phyloP scores from a whole-genome alignment of 23 red algal genomes.

The Gracilaria vermiculophylla region DNA sequence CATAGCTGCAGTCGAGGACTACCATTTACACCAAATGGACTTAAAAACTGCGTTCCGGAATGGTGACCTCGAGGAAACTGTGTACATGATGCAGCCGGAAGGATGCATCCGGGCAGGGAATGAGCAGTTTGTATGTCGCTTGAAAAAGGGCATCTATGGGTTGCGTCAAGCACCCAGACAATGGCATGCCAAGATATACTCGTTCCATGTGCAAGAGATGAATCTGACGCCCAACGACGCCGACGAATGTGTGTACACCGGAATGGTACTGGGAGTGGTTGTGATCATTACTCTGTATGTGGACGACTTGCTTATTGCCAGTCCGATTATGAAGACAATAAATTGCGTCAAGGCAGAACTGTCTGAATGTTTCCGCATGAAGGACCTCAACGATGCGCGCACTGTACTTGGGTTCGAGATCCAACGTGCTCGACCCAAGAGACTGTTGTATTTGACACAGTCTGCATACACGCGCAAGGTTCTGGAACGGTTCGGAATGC shows the following conservation, averaged over 20 bases:
- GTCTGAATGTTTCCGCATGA: slow-evolving; percentile 8
- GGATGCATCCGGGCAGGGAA: background rate
- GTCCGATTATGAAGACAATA: slow-evolving; percentile 24
- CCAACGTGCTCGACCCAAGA: background rate
- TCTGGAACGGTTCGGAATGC: slow-evolving; percentile 41
- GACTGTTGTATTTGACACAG: slow-evolving; percentile 28
- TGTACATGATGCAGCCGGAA: slow-evolving; percentile 50
- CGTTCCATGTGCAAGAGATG: slow-evolving; percentile 17
- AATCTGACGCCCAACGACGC: slow-evolving; percentile 11
- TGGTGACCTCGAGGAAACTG: slow-evolving; percentile 36
- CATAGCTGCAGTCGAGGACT: background rate
- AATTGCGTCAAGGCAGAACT: slow-evolving; percentile 18
- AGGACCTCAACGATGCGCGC: slow-evolving; percentile 34
- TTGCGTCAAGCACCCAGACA: slow-evolving; percentile 14
- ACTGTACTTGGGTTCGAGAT: slow-evolving; percentile 39
- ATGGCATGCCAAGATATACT: slow-evolving; percentile 32
- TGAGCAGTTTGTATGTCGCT: slow-evolving; percentile 25
- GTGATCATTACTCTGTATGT: slow-evolving; percentile 42
- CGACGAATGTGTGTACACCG: slow-evolving; percentile 41
- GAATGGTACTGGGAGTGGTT: slow-evolving; percentile 7
- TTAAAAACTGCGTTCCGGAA: slow-evolving; percentile 57
- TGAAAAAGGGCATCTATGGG: slow-evolving; percentile 48
- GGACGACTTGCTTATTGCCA: slow-evolving; percentile 14
- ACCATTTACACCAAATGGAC: slow-evolving; percentile 41
- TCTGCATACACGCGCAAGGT: slow-evolving; percentile 23